phyloP scores from a whole-genome alignment of 352 stramenopile genomes.

The Blastocystis hominis region DNA sequence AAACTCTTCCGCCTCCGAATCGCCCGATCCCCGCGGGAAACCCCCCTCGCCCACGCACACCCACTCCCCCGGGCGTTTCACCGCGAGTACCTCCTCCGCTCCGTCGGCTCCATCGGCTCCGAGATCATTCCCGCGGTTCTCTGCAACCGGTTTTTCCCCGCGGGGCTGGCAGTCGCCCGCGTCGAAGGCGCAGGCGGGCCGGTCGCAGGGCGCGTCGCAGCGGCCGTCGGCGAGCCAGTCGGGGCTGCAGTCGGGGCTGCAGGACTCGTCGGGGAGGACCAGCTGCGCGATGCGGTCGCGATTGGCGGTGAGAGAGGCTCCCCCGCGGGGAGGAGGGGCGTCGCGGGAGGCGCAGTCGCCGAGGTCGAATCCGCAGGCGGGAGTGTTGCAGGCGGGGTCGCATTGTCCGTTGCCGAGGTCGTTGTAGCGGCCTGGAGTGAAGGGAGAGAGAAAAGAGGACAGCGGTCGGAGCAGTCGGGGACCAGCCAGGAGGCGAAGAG shows the following conservation, averaged over 20 bases:
- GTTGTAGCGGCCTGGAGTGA: conserved; percentile 26
- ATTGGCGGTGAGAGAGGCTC: not conserved
- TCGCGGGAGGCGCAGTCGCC: conserved; percentile 71
- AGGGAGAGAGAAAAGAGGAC: conserved; percentile 64
- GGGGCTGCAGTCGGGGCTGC: conserved; percentile 62
- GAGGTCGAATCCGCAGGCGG: conserved; percentile 79
- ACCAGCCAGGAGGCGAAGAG: conserved; percentile 82
- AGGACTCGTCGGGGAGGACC: not conserved
- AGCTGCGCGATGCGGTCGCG: not conserved
- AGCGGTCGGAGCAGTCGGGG: conserved; percentile 74
- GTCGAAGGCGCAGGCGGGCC: conserved; percentile 74
- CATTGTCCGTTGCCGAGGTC: conserved; percentile 67
- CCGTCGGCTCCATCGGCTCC: too few species aligned
- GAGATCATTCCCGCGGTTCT: too few species aligned
- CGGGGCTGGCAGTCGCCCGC: conserved; percentile 67
- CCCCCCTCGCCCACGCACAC: not conserved
- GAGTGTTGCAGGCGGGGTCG: conserved; percentile 77
- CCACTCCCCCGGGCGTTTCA: not conserved
- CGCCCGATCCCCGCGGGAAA: not conserved
- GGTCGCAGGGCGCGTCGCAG: conserved; percentile 72
- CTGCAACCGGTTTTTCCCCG: too few species aligned
- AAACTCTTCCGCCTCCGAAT: not conserved
- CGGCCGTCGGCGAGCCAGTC: not conserved
- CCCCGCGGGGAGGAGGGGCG: not conserved
- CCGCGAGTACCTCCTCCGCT: not conserved